phyloP scores from a whole-genome alignment of 2,329 filamentous ascomycete genomes.

The Sporothrix schenckii region DNA sequence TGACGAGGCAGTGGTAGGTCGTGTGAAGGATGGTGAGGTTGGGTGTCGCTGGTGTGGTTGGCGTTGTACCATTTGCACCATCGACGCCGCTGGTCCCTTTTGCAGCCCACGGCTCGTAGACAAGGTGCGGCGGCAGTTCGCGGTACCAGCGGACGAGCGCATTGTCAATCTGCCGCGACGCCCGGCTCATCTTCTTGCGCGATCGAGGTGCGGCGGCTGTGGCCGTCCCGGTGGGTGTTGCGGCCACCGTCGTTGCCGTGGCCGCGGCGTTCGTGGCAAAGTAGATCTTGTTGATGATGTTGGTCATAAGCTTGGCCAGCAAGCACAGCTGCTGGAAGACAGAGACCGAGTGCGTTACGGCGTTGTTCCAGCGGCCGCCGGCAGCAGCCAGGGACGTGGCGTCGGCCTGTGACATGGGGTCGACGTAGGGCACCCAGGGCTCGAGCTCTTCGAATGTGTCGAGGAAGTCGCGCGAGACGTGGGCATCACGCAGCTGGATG shows the following conservation, averaged over 20 bases:
- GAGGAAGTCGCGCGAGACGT: constrained; percentile 42
- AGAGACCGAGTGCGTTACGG: constrained; percentile 32
- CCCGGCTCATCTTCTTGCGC: constrained; percentile 19
- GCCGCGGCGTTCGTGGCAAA: constrained; percentile 11
- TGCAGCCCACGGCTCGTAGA: constrained; percentile 25
- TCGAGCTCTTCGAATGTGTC: constrained; percentile 45
- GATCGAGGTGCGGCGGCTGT: background rate
- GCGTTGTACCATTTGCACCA: background rate
- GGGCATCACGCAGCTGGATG: constrained; percentile 42
- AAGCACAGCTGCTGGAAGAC: constrained; percentile 34
- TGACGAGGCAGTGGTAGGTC: constrained; percentile 49
- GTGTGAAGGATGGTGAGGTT: constrained; percentile 33
- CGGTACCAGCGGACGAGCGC: constrained; percentile 29
- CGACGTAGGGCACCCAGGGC: constrained; percentile 44
- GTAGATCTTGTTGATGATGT: constrained; percentile 34
- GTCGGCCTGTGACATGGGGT: constrained; percentile 32
- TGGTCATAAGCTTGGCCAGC: constrained; percentile 34
- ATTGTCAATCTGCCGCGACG: constrained; percentile 19
- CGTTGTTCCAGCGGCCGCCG: constrained; percentile 27
- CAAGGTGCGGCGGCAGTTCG: constrained; percentile 29
- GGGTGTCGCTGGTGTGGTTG: constrained; percentile 22
- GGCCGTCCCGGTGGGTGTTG: background rate
- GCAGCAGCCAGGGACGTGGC: constrained; percentile 23
- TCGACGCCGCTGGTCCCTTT: background rate
- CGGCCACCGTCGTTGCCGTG: constrained; percentile 4